Evolutionary conservation across 2,329 filamentous ascomycete species (phyloP).

Genomic region (Hyphodiscus sp.): DNA sequence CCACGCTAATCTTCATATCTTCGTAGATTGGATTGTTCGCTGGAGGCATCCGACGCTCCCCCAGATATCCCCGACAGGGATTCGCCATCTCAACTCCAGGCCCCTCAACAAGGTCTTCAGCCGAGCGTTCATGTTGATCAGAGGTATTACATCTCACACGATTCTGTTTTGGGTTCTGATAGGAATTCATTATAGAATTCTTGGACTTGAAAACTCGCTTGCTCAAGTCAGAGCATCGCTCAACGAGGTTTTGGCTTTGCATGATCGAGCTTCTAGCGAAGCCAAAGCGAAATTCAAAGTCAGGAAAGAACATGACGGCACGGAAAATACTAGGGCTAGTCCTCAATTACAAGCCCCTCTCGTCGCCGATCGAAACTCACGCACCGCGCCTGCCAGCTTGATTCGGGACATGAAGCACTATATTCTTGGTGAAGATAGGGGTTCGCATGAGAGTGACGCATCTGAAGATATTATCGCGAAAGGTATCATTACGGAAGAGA

Average conservation of each 20-base stretch:
- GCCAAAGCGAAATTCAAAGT: background rate
- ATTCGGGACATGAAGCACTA: background rate
- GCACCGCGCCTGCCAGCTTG: background rate
- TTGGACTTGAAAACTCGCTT: background rate
- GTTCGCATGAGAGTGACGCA: background rate
- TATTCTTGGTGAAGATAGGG: background rate
- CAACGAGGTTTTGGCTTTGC: background rate
- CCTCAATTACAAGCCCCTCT: background rate
- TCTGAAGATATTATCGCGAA: too few relatives aligned
- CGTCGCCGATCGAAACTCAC: background rate
- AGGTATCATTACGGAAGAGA: too few relatives aligned
- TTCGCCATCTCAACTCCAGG: too few relatives aligned
- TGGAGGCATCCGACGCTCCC: too few relatives aligned
- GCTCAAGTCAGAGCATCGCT: background rate
- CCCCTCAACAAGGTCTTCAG: too few relatives aligned
- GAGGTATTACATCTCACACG: too few relatives aligned
- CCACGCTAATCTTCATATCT: too few relatives aligned
- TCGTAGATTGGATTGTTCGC: too few relatives aligned
- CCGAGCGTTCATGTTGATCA: too few relatives aligned
- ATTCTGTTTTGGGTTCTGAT: too few relatives aligned
- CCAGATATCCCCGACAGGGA: too few relatives aligned
- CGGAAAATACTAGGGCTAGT: background rate
- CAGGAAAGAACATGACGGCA: background rate
- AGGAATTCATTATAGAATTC: too few relatives aligned
- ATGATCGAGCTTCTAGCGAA: background rate